phyloP scores from a whole-genome alignment of 2,329 filamentous ascomycete species.

The Sarocladium oryzae region DNA sequence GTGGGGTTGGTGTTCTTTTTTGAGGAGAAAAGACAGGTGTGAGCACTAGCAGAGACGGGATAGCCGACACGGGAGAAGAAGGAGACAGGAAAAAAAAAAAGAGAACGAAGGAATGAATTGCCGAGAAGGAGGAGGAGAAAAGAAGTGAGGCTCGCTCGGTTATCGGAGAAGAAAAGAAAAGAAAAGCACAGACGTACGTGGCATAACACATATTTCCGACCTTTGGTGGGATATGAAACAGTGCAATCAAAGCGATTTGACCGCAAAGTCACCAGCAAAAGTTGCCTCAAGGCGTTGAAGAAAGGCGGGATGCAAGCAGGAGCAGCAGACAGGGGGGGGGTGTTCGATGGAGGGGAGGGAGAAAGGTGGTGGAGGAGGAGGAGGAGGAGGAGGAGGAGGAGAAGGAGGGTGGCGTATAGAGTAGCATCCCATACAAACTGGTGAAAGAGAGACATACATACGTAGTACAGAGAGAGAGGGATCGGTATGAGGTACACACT shows the following conservation, averaged over 20 bases:
- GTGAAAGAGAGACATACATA: too few species aligned
- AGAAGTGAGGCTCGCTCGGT: too few species aligned
- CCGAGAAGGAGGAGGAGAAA: neutral
- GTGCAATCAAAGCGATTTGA: neutral
- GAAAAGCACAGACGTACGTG: too few species aligned
- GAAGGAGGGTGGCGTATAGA: neutral
- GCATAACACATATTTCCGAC: too few species aligned
- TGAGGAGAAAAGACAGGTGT: too few species aligned
- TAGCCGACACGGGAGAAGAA: neutral
- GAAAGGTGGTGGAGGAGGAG: neutral
- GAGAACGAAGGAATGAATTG: neutral
- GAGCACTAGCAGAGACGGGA: too few species aligned
- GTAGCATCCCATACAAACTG: too few species aligned
- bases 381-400: neutral
- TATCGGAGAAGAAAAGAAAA: too few species aligned
- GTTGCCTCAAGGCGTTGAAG: neutral
- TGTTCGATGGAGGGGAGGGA: neutral
- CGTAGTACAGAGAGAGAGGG: too few species aligned
- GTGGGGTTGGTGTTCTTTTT: too few species aligned
- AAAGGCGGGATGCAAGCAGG: neutral
- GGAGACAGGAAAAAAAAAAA: neutral
- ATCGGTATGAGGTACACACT: too few species aligned
- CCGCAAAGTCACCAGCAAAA: slow-evolving; percentile 8
- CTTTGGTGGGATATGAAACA: too few species aligned
- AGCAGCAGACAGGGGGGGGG: neutral